Conservation (phyloP, 257 asterid species). For the Solanum pennellii region DNA sequence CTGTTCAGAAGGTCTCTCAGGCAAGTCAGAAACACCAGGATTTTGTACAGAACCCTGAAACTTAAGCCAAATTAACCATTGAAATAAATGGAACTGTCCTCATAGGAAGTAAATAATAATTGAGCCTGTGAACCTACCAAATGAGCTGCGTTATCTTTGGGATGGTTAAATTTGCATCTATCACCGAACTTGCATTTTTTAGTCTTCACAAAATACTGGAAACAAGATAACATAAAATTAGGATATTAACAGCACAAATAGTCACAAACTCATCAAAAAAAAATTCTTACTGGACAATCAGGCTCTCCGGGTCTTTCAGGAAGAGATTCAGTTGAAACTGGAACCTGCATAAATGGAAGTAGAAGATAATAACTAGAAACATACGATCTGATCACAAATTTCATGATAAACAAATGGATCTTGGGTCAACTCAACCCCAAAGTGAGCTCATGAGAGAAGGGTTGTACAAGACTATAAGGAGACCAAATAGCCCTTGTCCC, state of each 20-base stretch:
- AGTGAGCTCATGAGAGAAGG: background rate
- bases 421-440: background rate
- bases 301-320: slow-evolving; percentile 91
- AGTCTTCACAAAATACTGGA: slow-evolving; percentile 85
- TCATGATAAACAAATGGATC: background rate
- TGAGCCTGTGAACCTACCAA: slow-evolving; percentile 33
- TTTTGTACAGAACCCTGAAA: slow-evolving; percentile 52
- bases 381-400: background rate
- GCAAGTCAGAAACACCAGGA: slow-evolving; percentile 39
- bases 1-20: slow-evolving; percentile 94
- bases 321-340: slow-evolving; percentile 51
- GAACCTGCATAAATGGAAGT: slow-evolving; percentile 50
- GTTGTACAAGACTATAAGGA: background rate
- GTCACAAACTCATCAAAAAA: slow-evolving; percentile 4
- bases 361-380: background rate
- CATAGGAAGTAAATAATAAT: background rate
- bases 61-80: slow-evolving; percentile 20
- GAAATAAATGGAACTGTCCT: background rate
- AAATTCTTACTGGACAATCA: slow-evolving; percentile 85
- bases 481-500: background rate
- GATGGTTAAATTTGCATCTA: slow-evolving; percentile 95
- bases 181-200: slow-evolving; percentile 81
- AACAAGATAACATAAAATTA: background rate
- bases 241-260: slow-evolving; percentile 1
- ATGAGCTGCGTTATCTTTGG: slow-evolving; percentile 38